phyloP scores from a whole-genome alignment of 2,329 filamentous ascomycete species.

The Dryadomyces quercivorus region DNA sequence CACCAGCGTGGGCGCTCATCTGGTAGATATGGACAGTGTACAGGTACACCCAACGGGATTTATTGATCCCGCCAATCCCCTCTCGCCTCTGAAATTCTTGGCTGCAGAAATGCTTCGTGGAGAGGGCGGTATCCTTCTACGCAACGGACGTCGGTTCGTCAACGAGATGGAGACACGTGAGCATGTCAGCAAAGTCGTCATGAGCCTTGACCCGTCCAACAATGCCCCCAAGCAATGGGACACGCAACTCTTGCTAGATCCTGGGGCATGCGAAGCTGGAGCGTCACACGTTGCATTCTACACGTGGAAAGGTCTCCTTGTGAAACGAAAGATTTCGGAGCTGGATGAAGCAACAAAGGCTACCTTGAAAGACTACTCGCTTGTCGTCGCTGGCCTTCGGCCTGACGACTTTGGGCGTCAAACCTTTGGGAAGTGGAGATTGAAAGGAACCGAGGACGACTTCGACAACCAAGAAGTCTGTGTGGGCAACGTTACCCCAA shows the following conservation, averaged over 20 bases:
- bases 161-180: slow-evolving; percentile 97
- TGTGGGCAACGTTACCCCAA: slow-evolving; percentile 71
- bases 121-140: slow-evolving; percentile 88
- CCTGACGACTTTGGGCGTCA: slow-evolving; percentile 96
- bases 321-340: slow-evolving; percentile 91
- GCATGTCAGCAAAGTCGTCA: slow-evolving; percentile 97
- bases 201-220: not conserved
- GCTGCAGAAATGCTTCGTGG: slow-evolving; percentile 96
- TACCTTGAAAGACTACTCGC: slow-evolving; percentile 88
- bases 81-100: slow-evolving; percentile 97
- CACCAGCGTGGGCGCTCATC: slow-evolving; percentile 88
- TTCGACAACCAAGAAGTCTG: slow-evolving; percentile 84
- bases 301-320: slow-evolving; percentile 94
- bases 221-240: slow-evolving; percentile 47
- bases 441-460: slow-evolving; percentile 34
- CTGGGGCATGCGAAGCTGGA: slow-evolving; percentile 91
- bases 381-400: slow-evolving; percentile 85
- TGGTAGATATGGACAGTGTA: slow-evolving; percentile 99
- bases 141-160: slow-evolving; percentile 88
- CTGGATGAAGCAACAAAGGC: slow-evolving; percentile 77
- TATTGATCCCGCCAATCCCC: slow-evolving; percentile 92
- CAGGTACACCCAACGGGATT: slow-evolving; percentile 97
- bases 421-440: slow-evolving; percentile 91
- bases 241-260: slow-evolving; percentile 92
- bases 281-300: slow-evolving; percentile 99